These are phyloP conservation scores for Schwanniomyces vanrijiae DNA, from an alignment of 805 yeast genomes.

Conservation along the genomic window DNA sequence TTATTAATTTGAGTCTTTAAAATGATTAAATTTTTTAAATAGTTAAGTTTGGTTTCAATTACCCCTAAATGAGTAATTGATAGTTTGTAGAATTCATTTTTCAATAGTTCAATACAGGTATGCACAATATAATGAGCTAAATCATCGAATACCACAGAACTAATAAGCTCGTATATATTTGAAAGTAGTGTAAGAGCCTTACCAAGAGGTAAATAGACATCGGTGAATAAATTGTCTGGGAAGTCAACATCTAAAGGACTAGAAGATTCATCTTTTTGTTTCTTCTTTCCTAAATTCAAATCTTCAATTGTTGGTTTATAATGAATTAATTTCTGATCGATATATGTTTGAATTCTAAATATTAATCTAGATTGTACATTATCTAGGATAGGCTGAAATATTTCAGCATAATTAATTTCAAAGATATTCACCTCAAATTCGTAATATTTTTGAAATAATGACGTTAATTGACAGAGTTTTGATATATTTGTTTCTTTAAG, in stretches of 20 bases:
- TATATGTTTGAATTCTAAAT: slow-evolving; percentile 71
- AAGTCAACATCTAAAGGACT: slow-evolving; percentile 31
- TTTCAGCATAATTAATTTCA: slow-evolving; percentile 50
- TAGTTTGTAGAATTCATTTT: slow-evolving; percentile 47
- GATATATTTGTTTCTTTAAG: slow-evolving; percentile 70
- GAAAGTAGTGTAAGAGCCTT: slow-evolving; percentile 69
- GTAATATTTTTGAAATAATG: slow-evolving; percentile 64
- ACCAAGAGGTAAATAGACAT: slow-evolving; percentile 70
- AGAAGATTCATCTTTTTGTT: slow-evolving; percentile 12
- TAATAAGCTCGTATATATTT: slow-evolving; percentile 76
- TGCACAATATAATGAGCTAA: slow-evolving; percentile 86
- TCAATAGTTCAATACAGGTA: slow-evolving; percentile 64
- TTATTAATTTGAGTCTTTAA: slow-evolving; percentile 66
- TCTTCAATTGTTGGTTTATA: slow-evolving; percentile 71
- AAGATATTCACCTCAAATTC: slow-evolving; percentile 53
- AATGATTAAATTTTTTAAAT: slow-evolving; percentile 69
- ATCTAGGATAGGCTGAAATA: slow-evolving; percentile 69
- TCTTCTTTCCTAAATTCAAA: slow-evolving; percentile 53
- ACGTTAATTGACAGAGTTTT: slow-evolving; percentile 71
- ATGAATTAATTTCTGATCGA: slow-evolving; percentile 65
- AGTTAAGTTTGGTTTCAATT: slow-evolving; percentile 61
- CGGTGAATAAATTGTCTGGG: slow-evolving; percentile 37
- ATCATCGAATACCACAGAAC: slow-evolving; percentile 80
- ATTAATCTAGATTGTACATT: slow-evolving; percentile 81
- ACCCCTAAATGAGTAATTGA: slow-evolving; percentile 48